These are phyloP conservation scores for Sugiyamaella smithiae DNA, from an alignment of 805 yeast genomes.

Conservation along the genomic window DNA sequence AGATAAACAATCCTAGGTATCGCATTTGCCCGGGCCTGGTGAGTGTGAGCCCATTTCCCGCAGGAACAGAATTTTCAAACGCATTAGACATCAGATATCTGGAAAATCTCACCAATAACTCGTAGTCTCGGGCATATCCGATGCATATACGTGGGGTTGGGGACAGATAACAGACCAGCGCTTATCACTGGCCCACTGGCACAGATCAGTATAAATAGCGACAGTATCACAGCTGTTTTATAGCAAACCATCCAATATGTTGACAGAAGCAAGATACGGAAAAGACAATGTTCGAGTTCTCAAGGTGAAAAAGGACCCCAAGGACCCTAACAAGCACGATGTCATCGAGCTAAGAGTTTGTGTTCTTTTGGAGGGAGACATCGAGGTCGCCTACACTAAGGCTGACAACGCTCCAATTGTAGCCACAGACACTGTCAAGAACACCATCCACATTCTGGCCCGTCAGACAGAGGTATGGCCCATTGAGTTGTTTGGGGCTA, in stretches of 20 bases:
- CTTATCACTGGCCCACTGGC: background rate
- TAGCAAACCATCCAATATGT: no score
- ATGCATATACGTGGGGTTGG: background rate
- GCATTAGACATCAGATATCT: no score
- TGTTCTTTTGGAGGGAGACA: constrained; percentile 70
- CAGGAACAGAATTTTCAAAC: no score
- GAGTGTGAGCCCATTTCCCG: no score
- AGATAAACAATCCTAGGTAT: no score
- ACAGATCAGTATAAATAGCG: background rate
- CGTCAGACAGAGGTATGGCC: constrained; percentile 85
- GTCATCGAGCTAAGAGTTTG: constrained; percentile 82
- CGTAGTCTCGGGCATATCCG: background rate
- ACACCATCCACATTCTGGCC: constrained; percentile 81
- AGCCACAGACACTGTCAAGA: constrained; percentile 92
- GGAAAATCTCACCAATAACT: no score
- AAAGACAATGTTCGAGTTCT: constrained; percentile 90
- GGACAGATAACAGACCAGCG: background rate
- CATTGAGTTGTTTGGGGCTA: constrained; percentile 85
- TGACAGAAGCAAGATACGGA: constrained; percentile 64
- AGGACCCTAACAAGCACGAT: constrained; percentile 71
- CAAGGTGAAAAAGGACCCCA: constrained; percentile 77
- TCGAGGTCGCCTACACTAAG: constrained; percentile 76
- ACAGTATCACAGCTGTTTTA: no score
- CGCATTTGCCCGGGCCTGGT: no score
- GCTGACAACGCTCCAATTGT: constrained; percentile 89